These are phyloP conservation scores for Hypoxylon sp. DNA, from an alignment of 2,329 filamentous ascomycete species.

Conservation along the genomic window DNA sequence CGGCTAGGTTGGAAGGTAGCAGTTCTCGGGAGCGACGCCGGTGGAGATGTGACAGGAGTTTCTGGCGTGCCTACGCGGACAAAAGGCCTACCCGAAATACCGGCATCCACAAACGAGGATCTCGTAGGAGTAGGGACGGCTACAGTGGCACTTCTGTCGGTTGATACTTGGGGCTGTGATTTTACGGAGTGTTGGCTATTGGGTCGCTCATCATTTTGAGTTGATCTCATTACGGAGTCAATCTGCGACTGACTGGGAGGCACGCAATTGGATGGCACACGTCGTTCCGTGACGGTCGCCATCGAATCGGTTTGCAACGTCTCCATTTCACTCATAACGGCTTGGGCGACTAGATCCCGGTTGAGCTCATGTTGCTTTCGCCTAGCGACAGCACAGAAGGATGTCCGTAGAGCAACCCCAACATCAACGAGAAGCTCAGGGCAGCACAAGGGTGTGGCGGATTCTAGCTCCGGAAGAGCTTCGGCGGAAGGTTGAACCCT, in stretches of 20 bases:
- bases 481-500: constrained; percentile 48
- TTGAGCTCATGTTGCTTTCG: constrained; percentile 56
- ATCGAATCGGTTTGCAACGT: constrained; percentile 44
- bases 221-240: constrained; percentile 23
- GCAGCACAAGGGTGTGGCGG: constrained; percentile 60
- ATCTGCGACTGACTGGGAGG: constrained; percentile 37
- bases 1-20: constrained; percentile 36
- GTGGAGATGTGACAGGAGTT: constrained; percentile 46
- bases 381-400: constrained; percentile 64
- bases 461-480: constrained; percentile 46
- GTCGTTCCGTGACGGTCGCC: constrained; percentile 37
- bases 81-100: constrained; percentile 68
- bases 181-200: constrained; percentile 36
- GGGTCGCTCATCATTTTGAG: constrained; percentile 25
- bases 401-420: constrained; percentile 60
- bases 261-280: constrained; percentile 37
- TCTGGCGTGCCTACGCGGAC: constrained; percentile 59
- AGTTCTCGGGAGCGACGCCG: constrained; percentile 47
- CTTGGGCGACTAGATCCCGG: constrained; percentile 60
- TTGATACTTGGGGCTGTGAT: constrained; percentile 37
- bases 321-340: constrained; percentile 57
- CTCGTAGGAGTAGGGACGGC: constrained; percentile 42
- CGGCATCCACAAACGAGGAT: constrained; percentile 57
- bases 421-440: constrained; percentile 61
- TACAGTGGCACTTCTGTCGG: constrained; percentile 39